Conservation (phyloP, 768 basidiomycete genomes). For the Boletus vinaceobasis region DNA sequence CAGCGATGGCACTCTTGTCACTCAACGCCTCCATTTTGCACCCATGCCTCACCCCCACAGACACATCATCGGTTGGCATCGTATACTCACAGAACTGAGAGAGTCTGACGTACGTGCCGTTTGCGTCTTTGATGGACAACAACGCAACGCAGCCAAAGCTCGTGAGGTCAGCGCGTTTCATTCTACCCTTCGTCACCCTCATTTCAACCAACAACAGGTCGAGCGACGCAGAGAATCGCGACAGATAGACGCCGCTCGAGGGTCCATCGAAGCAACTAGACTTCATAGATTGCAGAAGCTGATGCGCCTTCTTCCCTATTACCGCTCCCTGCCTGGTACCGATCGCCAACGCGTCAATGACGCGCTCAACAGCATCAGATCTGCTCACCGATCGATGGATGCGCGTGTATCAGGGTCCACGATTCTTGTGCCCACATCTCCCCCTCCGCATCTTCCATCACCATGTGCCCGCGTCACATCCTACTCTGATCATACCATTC, state of each 20-base stretch:
- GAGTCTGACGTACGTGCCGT: constrained; percentile 55
- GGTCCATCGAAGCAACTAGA: constrained; percentile 56
- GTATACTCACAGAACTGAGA: constrained; percentile 59
- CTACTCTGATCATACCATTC: background rate
- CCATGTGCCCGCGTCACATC: constrained; percentile 5
- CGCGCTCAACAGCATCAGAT: constrained; percentile 17
- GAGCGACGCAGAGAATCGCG: constrained; percentile 54
- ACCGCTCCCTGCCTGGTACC: constrained; percentile 32
- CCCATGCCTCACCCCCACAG: constrained; percentile 59
- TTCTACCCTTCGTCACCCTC: background rate
- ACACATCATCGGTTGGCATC: constrained; percentile 79
- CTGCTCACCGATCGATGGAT: constrained; percentile 3
- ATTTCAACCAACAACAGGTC: constrained; percentile 35
- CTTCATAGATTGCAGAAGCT: constrained; percentile 49
- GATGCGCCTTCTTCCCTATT: constrained; percentile 36
- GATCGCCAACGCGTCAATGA: constrained; percentile 30
- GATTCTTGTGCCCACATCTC: constrained; percentile 5
- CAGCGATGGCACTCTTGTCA: constrained; percentile 85
- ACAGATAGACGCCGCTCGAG: constrained; percentile 47
- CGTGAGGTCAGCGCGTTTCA: constrained; percentile 51
- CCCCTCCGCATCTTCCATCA: constrained; percentile 3
- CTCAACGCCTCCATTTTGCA: constrained; percentile 76
- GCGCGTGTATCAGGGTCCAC: constrained; percentile 19
- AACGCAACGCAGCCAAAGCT: constrained; percentile 64
- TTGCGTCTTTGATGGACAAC: constrained; percentile 78